Evolutionary conservation across 2,329 filamentous ascomycete genomes (phyloP), one percentile per base, ranked within the genome.

Genomic region (Bipolaris gigantea): DNA sequence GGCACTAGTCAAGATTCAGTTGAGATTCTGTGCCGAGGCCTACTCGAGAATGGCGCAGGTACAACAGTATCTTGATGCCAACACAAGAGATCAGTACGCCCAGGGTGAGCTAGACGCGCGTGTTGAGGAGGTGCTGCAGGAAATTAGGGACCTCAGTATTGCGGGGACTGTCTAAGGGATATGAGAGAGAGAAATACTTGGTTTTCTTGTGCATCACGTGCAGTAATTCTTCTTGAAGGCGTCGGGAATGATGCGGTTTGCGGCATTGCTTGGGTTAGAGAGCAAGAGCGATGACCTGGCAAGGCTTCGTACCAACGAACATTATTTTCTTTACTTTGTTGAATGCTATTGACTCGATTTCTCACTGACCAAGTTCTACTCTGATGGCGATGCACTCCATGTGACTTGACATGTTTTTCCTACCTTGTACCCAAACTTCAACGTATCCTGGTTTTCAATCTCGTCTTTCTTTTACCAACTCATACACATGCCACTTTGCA

Each of bases 1-100:
- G 77, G 94, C 95, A 0, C 85, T 99, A 48, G 94, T 99, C 74
- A 99, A 99, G 82, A 99, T 99, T 64, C 94, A 99, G 79, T 77
- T 99, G 68, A 84, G 94, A 34, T 99, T 99, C 80, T 99, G 95
- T 70, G 94, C 95, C 7, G 94, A 99, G 78, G 94, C 94, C 1
- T 99, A 99, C 77, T 92, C 88, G 58, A 84, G 94, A 43, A 99
- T 99, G 94, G 94, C 95, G 23, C 95, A 99, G 79, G 95, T 99
- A 53, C 94, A 99, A 79, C 94, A 99, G 78, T 97, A 97, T 74
- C 82, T 99, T 30, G 94, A 97, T 73, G 89, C 93, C 27, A 92
- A 96, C 71, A 97, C 93, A 48, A 84, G 94, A 75, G 94, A 99
- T 62, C 89, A 97, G 77, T 99, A 99, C 75, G 94, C 94, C 1